These are phyloP conservation scores for Termitomyces titanicus DNA, from an alignment of 768 basidiomycete species.

Conservation along the genomic window DNA sequence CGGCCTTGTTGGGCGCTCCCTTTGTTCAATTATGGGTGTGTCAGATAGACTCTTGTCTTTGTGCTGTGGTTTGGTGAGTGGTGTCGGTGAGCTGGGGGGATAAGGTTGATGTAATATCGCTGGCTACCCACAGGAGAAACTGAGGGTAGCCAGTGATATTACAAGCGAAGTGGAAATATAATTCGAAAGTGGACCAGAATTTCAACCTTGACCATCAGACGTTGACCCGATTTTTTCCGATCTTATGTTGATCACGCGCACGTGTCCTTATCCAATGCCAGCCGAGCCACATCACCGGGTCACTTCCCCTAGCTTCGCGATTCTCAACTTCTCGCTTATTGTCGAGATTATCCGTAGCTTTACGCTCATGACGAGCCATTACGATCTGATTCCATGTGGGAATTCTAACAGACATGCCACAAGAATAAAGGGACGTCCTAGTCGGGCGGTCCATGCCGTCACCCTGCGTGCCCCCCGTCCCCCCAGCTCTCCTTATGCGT, in stretches of 20 bases:
- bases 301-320: background rate
- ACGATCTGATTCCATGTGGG: background rate
- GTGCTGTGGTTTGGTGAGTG: background rate
- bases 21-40: background rate
- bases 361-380: background rate
- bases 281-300: background rate
- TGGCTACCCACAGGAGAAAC: too few species aligned
- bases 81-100: too few species aligned
- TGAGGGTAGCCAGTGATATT: too few species aligned
- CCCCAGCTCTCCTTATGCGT: background rate
- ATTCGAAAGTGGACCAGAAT: too few species aligned
- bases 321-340: conserved; percentile 2
- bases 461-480: background rate
- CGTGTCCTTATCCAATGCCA: background rate
- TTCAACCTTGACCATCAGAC: background rate
- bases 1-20: background rate
- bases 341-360: conserved; percentile 1
- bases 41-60: background rate
- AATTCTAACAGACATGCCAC: background rate
- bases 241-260: background rate
- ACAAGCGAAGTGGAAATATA: background rate
- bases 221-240: background rate
- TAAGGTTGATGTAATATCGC: too few species aligned
- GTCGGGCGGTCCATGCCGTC: background rate
- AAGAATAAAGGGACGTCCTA: conserved; percentile 3